These are phyloP conservation scores for Rhizopogon roseolus DNA, from an alignment of 768 basidiomycete genomes.

Conservation along the genomic window DNA sequence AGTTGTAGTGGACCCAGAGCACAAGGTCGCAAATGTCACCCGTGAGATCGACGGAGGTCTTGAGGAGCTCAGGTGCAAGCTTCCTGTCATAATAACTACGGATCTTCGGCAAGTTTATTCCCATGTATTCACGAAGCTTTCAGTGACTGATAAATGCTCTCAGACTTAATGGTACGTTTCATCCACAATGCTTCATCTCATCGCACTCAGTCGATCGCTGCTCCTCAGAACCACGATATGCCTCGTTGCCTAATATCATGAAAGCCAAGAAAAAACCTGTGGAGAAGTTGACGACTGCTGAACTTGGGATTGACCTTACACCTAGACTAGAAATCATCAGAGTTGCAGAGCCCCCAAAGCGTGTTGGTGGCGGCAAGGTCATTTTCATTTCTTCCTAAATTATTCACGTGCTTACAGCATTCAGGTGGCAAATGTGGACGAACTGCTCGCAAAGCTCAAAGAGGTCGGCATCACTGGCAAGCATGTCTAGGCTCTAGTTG, in stretches of 20 bases:
- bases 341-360: slow-evolving; percentile 84
- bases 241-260: slow-evolving; percentile 96
- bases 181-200: neutral
- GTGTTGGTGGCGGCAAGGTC: slow-evolving; percentile 89
- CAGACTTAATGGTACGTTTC: slow-evolving; percentile 66
- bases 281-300: slow-evolving; percentile 73
- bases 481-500: slow-evolving; percentile 10
- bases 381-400: neutral
- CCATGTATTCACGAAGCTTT: neutral
- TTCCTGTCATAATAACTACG: slow-evolving; percentile 88
- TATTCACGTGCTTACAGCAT: slow-evolving; percentile 6
- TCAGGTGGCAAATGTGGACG: slow-evolving; percentile 80
- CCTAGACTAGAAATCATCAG: slow-evolving; percentile 83
- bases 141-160: neutral
- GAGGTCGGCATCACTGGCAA: slow-evolving; percentile 61
- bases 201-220: neutral
- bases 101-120: slow-evolving; percentile 72
- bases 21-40: slow-evolving; percentile 65
- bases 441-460: slow-evolving; percentile 84
- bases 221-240: slow-evolving; percentile 84
- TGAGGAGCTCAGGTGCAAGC: slow-evolving; percentile 71
- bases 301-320: slow-evolving; percentile 79
- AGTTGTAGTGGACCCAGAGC: slow-evolving; percentile 61
- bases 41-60: slow-evolving; percentile 94
- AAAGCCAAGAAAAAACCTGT: slow-evolving; percentile 99